phyloP scores from a whole-genome alignment of 2,329 filamentous ascomycete species.

The Chrysoporthe austroafricana region DNA sequence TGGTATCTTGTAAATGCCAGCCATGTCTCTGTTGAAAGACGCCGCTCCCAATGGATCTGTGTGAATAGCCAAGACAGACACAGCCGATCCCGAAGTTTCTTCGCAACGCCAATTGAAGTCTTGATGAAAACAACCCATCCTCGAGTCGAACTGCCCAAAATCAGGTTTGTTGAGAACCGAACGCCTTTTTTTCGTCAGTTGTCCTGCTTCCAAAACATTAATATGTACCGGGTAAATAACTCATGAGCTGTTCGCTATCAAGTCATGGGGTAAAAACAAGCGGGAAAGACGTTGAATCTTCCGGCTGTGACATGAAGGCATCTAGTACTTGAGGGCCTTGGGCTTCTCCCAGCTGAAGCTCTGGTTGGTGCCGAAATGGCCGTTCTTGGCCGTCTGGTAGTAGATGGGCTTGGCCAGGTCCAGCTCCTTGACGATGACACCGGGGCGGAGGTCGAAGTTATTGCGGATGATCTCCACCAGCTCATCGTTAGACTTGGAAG shows the following conservation, averaged over 20 bases:
- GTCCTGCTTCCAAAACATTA: slow-evolving; percentile 23
- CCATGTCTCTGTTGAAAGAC: slow-evolving; percentile 44
- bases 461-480: slow-evolving; percentile 90
- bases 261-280: slow-evolving; percentile 11
- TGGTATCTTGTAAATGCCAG: slow-evolving; percentile 38
- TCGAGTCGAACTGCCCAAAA: slow-evolving; percentile 35
- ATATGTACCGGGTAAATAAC: slow-evolving; percentile 9
- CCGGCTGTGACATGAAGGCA: slow-evolving; percentile 29
- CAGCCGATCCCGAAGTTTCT: not conserved
- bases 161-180: slow-evolving; percentile 44
- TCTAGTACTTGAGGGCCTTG: slow-evolving; percentile 90
- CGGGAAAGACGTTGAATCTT: slow-evolving; percentile 39
- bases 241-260: slow-evolving; percentile 1
- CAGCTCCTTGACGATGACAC: slow-evolving; percentile 98
- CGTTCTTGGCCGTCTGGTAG: slow-evolving; percentile 98
- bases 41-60: slow-evolving; percentile 28
- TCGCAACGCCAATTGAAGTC: slow-evolving; percentile 5
- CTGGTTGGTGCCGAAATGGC: slow-evolving; percentile 98
- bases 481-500: slow-evolving; percentile 84
- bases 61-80: slow-evolving; percentile 7
- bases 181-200: slow-evolving; percentile 36
- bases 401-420: slow-evolving; percentile 96
- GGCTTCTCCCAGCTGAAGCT: slow-evolving; percentile 98
- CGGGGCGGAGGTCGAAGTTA: slow-evolving; percentile 98
- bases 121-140: not conserved